Evolutionary conservation across 305 asterid genomes (phyloP).

Genomic region (Rubia balearica): DNA sequence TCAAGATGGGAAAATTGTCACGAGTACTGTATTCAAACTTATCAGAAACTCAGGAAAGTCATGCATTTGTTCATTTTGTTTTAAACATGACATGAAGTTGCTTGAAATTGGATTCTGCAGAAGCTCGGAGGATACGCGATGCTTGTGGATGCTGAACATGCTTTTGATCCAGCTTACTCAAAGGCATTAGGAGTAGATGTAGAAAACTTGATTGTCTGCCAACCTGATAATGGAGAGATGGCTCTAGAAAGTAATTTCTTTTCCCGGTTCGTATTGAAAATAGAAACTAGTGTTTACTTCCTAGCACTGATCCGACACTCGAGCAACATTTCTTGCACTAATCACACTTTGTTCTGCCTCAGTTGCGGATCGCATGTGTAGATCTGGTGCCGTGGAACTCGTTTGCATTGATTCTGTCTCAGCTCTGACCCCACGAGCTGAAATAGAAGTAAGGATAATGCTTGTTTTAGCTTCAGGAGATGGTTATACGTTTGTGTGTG

Average conservation of each 20-base stretch:
- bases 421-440: conserved; percentile 99
- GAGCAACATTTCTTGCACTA: background rate
- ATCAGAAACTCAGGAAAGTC: background rate
- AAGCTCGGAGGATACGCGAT: conserved; percentile 96
- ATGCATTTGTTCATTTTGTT: conserved; percentile 5
- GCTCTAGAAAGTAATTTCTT: conserved; percentile 81
- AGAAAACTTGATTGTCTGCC: conserved; percentile 96
- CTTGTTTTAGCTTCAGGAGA: conserved; percentile 17
- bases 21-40: background rate
- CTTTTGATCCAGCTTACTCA: conserved; percentile 97
- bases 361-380: conserved; percentile 99
- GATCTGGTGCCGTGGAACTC: conserved; percentile 98
- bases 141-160: conserved; percentile 99
- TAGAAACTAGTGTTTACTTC: background rate
- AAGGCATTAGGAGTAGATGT: conserved; percentile 94
- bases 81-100: conserved; percentile 21
- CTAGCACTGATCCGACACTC: conserved; percentile 11
- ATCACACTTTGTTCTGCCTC: conserved; percentile 25
- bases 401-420: conserved; percentile 98
- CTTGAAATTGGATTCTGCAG: conserved; percentile 38
- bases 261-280: conserved; percentile 24
- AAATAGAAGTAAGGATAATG: conserved; percentile 68
- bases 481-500: conserved; percentile 4
- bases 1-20: background rate
- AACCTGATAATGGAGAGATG: conserved; percentile 99